Conservation (phyloP, 306 rosid genomes). For the Malus sieversii region DNA sequence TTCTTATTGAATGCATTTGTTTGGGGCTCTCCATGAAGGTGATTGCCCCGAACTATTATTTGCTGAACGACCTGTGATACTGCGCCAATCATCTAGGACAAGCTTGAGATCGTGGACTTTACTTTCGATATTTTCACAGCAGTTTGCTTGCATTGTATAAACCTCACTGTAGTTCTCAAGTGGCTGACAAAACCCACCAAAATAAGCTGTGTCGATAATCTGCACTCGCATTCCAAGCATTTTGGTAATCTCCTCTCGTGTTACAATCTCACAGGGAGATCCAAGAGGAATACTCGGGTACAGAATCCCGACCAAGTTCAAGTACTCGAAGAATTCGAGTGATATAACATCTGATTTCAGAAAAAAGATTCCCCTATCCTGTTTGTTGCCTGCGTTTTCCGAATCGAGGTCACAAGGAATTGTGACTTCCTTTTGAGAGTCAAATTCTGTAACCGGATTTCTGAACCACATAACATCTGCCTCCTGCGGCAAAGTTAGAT, state of each 20-base stretch:
- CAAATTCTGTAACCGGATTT: constrained; percentile 34
- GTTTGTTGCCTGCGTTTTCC: background rate
- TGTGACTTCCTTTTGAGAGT: constrained; percentile 3
- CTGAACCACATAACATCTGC: constrained; percentile 56
- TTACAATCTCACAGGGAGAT: constrained; percentile 26
- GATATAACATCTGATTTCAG: constrained; percentile 27
- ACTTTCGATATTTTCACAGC: constrained; percentile 36
- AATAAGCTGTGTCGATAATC: constrained; percentile 11
- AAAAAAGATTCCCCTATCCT: constrained; percentile 35
- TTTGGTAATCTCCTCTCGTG: background rate
- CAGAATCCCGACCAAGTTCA: constrained; percentile 23
- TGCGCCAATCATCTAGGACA: constrained; percentile 50
- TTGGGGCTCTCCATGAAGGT: constrained; percentile 34
- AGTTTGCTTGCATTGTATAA: constrained; percentile 43
- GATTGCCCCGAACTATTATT: constrained; percentile 8
- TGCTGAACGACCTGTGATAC: constrained; percentile 12
- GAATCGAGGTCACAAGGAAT: constrained; percentile 30
- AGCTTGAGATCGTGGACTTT: constrained; percentile 49
- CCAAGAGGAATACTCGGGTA: constrained; percentile 14
- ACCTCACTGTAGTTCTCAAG: constrained; percentile 16
- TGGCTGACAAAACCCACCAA: constrained; percentile 42
- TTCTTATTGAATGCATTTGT: constrained; percentile 26
- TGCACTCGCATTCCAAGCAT: constrained; percentile 13
- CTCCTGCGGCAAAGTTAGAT: constrained; percentile 30
- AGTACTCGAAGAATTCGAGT: constrained; percentile 25